These are phyloP conservation scores for Suillus ampliporus DNA, from an alignment of 768 basidiomycete genomes.

Conservation along the genomic window DNA sequence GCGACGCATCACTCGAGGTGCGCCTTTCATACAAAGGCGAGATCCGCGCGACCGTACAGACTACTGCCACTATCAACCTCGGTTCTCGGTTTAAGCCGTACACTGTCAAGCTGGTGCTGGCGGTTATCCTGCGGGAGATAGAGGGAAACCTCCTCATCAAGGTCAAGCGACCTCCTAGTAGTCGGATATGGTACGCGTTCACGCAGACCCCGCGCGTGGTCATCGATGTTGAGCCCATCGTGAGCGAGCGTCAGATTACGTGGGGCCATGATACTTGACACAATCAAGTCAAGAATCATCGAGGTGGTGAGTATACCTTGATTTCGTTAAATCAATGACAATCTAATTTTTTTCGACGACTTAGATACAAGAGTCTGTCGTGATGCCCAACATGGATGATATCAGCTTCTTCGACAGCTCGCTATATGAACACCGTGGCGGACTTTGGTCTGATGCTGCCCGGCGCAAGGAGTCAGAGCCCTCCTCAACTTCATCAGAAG, in stretches of 20 bases:
- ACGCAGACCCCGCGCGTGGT: slow-evolving; percentile 89
- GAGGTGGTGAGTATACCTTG: slow-evolving; percentile 69
- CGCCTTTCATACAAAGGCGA: slow-evolving; percentile 86
- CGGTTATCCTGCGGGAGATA: slow-evolving; percentile 84
- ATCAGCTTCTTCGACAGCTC: slow-evolving; percentile 91
- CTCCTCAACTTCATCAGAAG: slow-evolving; percentile 11
- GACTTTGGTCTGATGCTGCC: slow-evolving; percentile 85
- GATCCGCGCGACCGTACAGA: slow-evolving; percentile 87
- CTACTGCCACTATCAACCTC: slow-evolving; percentile 85
- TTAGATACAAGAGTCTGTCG: slow-evolving; percentile 92
- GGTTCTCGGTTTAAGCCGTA: slow-evolving; percentile 88
- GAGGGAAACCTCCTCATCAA: slow-evolving; percentile 91
- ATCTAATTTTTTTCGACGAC: slow-evolving; percentile 54
- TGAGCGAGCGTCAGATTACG: slow-evolving; percentile 92
- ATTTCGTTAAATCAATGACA: not conserved
- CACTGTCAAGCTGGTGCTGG: slow-evolving; percentile 87
- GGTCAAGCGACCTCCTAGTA: slow-evolving; percentile 94
- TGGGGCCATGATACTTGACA: slow-evolving; percentile 91
- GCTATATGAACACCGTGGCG: slow-evolving; percentile 72
- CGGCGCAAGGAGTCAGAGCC: slow-evolving; percentile 43
- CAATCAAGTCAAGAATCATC: slow-evolving; percentile 87
- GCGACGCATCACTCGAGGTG: slow-evolving; percentile 89
- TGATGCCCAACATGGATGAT: slow-evolving; percentile 98
- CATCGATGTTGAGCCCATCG: slow-evolving; percentile 89
- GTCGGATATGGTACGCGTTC: slow-evolving; percentile 93